phyloP scores from a whole-genome alignment of 257 asterid genomes.

The Solanum pinnatisectum region DNA sequence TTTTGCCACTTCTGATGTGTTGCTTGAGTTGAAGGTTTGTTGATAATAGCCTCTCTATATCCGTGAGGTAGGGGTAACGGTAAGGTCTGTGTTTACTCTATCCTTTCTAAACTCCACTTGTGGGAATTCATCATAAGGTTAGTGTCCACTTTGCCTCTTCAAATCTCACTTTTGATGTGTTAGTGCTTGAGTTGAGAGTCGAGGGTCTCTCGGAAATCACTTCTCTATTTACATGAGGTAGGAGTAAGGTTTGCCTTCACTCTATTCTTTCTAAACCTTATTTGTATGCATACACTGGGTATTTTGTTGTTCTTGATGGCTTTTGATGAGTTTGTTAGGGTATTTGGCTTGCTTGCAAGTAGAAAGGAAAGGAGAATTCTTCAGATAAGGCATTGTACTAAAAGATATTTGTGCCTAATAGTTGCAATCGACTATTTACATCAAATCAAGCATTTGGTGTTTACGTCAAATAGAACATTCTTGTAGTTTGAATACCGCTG shows the following conservation, averaged over 20 bases:
- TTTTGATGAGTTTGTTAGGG: too few species aligned
- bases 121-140: not conserved
- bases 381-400: too few species aligned
- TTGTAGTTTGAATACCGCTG: not conserved
- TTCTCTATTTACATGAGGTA: not conserved
- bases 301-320: not conserved
- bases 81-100: fast-evolving
- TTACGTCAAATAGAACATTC: too few species aligned
- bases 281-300: too few species aligned
- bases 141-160: not conserved
- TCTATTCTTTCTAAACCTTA: too few species aligned
- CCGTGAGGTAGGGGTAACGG: not conserved
- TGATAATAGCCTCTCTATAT: not conserved
- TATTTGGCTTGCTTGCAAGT: too few species aligned
- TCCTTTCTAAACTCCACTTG: not conserved
- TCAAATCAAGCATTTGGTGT: too few species aligned
- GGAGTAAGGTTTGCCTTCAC: not conserved
- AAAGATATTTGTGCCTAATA: too few species aligned
- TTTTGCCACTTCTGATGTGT: not conserved
- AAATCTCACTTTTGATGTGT: too few species aligned
- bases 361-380: too few species aligned
- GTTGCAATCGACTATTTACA: too few species aligned
- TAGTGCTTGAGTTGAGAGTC: not conserved
- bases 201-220: not conserved
- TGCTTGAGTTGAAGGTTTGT: not conserved